phyloP scores from a whole-genome alignment of 371 early-diverging fungal genomes.

The Mucor mucedo region DNA sequence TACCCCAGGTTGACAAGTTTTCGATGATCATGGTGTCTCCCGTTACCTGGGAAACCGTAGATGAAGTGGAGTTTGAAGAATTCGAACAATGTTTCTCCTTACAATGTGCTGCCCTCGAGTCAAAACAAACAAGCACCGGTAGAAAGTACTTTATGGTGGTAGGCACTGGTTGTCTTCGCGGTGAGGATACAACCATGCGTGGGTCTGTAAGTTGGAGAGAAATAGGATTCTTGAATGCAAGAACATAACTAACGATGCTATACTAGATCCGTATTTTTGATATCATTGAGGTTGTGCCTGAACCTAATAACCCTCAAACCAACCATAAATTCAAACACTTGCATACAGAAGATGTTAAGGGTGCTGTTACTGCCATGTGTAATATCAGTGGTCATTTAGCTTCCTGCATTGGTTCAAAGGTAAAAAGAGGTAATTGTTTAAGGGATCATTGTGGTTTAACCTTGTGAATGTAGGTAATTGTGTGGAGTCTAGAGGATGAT shows the following conservation, averaged over 20 bases:
- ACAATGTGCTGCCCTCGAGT: conserved; percentile 83
- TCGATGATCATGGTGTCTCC: conserved; percentile 90
- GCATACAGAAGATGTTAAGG: conserved; percentile 88
- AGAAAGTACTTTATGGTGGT: conserved; percentile 87
- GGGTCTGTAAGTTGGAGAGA: conserved; percentile 71
- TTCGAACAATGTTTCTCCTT: conserved; percentile 89
- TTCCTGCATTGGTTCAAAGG: conserved; percentile 90
- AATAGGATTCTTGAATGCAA: too few species aligned
- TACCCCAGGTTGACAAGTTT: conserved; percentile 70
- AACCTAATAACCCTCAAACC: conserved; percentile 93
- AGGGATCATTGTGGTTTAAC: too few species aligned
- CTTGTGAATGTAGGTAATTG: conserved; percentile 58
- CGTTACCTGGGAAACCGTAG: conserved; percentile 94
- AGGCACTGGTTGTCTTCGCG: conserved; percentile 88
- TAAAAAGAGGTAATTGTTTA: not conserved
- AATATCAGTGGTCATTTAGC: conserved; percentile 87
- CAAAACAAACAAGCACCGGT: conserved; percentile 88
- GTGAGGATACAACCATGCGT: conserved; percentile 92
- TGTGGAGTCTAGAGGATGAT: conserved; percentile 90
- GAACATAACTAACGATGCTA: not conserved
- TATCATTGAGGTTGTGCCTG: conserved; percentile 97
- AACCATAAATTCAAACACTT: conserved; percentile 92
- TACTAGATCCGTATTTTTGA: conserved; percentile 89
- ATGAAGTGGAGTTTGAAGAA: conserved; percentile 77
- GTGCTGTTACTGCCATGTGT: conserved; percentile 92